Conservation (phyloP, 2,329 filamentous ascomycete species). For the Juglanconis sp. region DNA sequence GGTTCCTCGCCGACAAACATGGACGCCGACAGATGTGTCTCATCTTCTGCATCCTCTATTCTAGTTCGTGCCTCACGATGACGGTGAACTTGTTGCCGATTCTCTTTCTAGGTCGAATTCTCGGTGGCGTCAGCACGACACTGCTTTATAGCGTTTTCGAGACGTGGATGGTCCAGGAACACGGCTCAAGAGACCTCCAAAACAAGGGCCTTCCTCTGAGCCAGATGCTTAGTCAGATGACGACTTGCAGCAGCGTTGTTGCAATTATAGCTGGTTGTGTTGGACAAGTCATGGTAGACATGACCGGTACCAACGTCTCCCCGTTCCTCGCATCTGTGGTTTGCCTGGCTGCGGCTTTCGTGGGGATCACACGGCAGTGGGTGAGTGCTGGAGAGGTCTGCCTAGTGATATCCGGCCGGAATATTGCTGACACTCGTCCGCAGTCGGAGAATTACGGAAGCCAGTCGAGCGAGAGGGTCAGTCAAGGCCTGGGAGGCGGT, state of each 20-base stretch:
- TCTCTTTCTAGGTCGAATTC: slow-evolving; percentile 51
- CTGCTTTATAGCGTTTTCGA: slow-evolving; percentile 58
- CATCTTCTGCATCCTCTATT: slow-evolving; percentile 51
- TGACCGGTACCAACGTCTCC: slow-evolving; percentile 45
- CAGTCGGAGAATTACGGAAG: slow-evolving; percentile 2
- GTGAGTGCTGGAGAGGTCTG: slow-evolving; percentile 29
- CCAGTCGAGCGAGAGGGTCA: neutral
- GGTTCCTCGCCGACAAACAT: slow-evolving; percentile 36
- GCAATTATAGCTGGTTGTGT: slow-evolving; percentile 52
- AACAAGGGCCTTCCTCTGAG: slow-evolving; percentile 43
- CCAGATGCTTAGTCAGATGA: slow-evolving; percentile 50
- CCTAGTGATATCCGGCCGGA: neutral
- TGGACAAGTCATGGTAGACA: slow-evolving; percentile 48
- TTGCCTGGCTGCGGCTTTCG: slow-evolving; percentile 35
- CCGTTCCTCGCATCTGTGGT: slow-evolving; percentile 29
- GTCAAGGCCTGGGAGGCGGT: neutral
- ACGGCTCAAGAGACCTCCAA: slow-evolving; percentile 42
- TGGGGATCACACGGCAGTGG: slow-evolving; percentile 45
- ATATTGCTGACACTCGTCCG: neutral
- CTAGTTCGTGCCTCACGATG: slow-evolving; percentile 49
- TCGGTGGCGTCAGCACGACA: slow-evolving; percentile 54
- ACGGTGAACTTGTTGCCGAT: slow-evolving; percentile 38
- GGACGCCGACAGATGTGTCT: slow-evolving; percentile 35
- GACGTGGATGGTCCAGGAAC: slow-evolving; percentile 59
- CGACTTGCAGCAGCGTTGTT: slow-evolving; percentile 51